These are phyloP conservation scores for Xerocomus amazonicus DNA, from an alignment of 1,284 basidiomycete species.

Conservation along the genomic window DNA sequence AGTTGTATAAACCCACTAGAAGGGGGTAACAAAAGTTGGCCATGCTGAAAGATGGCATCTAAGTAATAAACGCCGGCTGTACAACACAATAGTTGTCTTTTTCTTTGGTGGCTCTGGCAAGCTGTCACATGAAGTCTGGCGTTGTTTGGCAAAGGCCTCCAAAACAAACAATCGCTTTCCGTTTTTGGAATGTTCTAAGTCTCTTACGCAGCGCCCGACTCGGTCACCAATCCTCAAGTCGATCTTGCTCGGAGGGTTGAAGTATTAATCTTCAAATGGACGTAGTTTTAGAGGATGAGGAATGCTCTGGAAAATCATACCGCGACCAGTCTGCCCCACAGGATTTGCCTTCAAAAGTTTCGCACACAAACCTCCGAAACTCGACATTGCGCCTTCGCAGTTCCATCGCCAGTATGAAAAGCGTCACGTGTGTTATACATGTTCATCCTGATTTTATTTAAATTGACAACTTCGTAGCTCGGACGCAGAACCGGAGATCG, in stretches of 20 bases:
- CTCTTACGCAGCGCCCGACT: neutral
- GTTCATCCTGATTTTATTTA: neutral
- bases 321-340: conserved; percentile 19
- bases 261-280: conserved; percentile 14
- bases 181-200: conserved; percentile 1
- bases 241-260: neutral
- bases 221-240: neutral
- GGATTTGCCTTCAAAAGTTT: conserved; percentile 7
- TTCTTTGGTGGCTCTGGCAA: too few relatives aligned
- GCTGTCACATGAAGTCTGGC: too few relatives aligned
- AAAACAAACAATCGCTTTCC: conserved; percentile 19
- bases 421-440: conserved; percentile 11
- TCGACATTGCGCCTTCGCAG: conserved; percentile 16
- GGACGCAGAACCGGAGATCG: conserved; percentile 38
- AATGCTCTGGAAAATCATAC: conserved; percentile 1
- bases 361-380: conserved; percentile 4
- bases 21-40: too few relatives aligned
- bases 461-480: conserved; percentile 6
- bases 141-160: conserved; percentile 20
- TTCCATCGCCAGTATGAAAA: conserved; percentile 14
- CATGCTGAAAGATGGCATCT: too few relatives aligned
- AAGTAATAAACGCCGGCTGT: too few relatives aligned
- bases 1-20: too few relatives aligned
- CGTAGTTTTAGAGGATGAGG: conserved; percentile 13
- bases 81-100: too few relatives aligned